Evolutionary conservation across 225 moss, liverwort and hornwort genomes (phyloP).

Genomic region (Physcomitrellopsis africana): DNA sequence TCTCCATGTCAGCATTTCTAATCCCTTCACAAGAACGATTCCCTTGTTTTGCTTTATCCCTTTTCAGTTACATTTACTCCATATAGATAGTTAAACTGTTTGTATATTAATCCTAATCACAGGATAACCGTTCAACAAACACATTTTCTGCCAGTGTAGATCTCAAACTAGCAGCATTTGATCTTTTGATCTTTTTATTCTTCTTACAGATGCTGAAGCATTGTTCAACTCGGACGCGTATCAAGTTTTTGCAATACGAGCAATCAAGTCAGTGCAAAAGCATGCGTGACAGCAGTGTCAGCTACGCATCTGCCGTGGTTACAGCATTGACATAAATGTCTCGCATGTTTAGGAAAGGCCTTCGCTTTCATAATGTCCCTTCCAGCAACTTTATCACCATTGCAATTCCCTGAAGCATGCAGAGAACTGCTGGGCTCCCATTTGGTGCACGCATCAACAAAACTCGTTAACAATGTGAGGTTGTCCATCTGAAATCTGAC

Average conservation of each 20-base stretch:
- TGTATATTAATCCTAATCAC: not conserved
- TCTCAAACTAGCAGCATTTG: not conserved
- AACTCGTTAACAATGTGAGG: conserved; percentile 8
- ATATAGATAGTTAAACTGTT: not conserved
- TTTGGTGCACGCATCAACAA: conserved; percentile 12
- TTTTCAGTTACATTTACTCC: not conserved
- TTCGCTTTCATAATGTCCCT: not conserved
- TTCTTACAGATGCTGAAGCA: conserved; percentile 76
- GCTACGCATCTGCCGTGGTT: conserved; percentile 94
- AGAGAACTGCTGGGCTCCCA: conserved; percentile 1
- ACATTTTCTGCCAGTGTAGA: not conserved
- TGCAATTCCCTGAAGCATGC: not conserved
- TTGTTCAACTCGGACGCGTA: conserved; percentile 66
- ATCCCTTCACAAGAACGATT: not conserved
- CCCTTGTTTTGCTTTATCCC: not conserved
- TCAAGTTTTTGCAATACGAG: conserved; percentile 93
- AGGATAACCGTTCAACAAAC: not conserved
- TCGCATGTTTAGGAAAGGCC: not conserved
- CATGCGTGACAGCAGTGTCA: conserved; percentile 95
- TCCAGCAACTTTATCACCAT: conserved; percentile 14
- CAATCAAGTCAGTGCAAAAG: conserved; percentile 94
- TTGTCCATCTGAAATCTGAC: conserved; percentile 21
- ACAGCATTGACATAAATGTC: conserved; percentile 53
- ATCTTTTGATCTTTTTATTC: not conserved
- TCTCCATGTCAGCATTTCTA: conserved; percentile 61